Conservation (phyloP, 805 yeast species). For the Nakazawaea anatomiae region DNA sequence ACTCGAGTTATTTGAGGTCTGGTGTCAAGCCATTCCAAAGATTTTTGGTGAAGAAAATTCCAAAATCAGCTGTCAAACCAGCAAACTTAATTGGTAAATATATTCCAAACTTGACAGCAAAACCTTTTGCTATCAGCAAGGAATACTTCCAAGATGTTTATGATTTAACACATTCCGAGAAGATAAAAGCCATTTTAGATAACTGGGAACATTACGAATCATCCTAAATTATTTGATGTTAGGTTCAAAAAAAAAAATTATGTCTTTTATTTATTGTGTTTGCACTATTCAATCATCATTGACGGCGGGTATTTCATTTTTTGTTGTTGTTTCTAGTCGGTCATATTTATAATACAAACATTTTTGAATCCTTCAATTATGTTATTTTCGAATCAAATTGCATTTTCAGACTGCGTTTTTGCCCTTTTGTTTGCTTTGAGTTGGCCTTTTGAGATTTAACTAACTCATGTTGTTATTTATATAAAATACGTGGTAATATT, state of each 20-base stretch:
- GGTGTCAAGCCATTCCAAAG: constrained; percentile 99
- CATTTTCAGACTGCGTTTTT: neutral
- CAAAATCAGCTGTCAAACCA: constrained; percentile 92
- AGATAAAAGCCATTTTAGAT: constrained; percentile 83
- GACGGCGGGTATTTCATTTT: neutral
- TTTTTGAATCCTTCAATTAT: neutral
- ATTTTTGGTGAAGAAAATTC: constrained; percentile 92
- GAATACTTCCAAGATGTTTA: constrained; percentile 97
- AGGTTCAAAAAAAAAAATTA: too few relatives aligned
- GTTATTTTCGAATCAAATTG: neutral
- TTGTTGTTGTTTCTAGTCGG: neutral
- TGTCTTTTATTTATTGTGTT: neutral
- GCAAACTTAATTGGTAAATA: constrained; percentile 90
- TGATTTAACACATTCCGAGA: constrained; percentile 83
- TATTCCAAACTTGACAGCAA: constrained; percentile 98
- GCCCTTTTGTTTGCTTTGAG: neutral
- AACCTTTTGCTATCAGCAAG: constrained; percentile 91
- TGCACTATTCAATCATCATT: neutral
- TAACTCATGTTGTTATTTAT: neutral
- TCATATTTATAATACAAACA: neutral
- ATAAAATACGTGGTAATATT: constrained; percentile 15
- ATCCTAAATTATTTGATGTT: constrained; percentile 25
- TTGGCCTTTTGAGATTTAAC: neutral
- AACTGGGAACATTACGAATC: constrained; percentile 87
- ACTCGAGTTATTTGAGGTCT: constrained; percentile 93